Conservation (phyloP, 768 basidiomycete genomes). For the Russula brevipes region DNA sequence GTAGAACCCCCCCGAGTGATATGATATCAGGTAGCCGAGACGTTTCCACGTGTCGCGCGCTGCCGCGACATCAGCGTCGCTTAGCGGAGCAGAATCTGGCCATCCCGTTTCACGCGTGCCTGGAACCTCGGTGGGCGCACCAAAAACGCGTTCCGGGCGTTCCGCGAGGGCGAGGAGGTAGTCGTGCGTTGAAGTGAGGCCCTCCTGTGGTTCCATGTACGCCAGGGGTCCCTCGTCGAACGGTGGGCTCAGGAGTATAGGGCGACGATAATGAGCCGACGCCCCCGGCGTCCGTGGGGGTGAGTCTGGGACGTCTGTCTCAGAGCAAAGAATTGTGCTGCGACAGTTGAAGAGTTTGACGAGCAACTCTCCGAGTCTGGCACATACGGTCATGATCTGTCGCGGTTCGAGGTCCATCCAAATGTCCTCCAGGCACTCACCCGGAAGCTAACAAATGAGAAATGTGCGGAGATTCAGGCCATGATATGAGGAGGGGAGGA, state of each 20-base stretch:
- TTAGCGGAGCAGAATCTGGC: constrained; percentile 24
- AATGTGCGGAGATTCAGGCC: constrained; percentile 12
- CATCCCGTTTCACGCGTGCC: constrained; percentile 22
- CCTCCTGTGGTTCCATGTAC: constrained; percentile 27
- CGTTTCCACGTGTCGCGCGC: constrained; percentile 30
- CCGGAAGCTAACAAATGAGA: constrained; percentile 27
- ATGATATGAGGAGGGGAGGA: background rate
- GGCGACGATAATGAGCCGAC: constrained; percentile 17
- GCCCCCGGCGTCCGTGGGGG: constrained; percentile 13
- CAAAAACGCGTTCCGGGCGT: constrained; percentile 31
- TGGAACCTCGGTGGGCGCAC: background rate
- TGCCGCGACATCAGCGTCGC: constrained; percentile 26
- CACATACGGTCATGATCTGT: constrained; percentile 28
- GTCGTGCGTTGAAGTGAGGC: constrained; percentile 27
- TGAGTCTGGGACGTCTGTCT: constrained; percentile 28
- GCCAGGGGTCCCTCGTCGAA: constrained; percentile 31
- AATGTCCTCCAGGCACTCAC: constrained; percentile 29
- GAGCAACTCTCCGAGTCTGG: constrained; percentile 29
- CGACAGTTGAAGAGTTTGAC: constrained; percentile 30
- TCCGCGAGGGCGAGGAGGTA: constrained; percentile 30
- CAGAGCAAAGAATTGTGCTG: constrained; percentile 28
- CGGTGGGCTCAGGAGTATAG: constrained; percentile 28
- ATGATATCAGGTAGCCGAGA: constrained; percentile 27
- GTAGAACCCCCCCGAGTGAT: constrained; percentile 33
- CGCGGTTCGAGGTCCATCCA: constrained; percentile 28